These are phyloP conservation scores for Penicillium mononematosum DNA, from an alignment of 495 filamentous ascomycete genomes.

Conservation along the genomic window DNA sequence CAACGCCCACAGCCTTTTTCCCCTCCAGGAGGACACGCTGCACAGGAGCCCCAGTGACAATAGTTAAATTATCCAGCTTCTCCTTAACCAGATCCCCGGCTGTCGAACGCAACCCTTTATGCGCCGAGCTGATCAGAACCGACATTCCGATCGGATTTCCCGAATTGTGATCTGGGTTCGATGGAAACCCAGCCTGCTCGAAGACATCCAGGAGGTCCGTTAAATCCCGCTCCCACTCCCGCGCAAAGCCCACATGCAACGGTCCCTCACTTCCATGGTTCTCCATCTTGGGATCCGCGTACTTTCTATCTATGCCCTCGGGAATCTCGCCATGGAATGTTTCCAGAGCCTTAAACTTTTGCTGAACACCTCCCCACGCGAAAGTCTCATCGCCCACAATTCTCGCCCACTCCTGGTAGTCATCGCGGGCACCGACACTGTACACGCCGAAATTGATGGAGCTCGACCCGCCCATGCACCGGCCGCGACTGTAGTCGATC, in stretches of 20 bases:
- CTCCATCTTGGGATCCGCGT: slow-evolving; percentile 20
- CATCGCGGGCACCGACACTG: slow-evolving; percentile 51
- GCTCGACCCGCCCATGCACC: slow-evolving; percentile 56
- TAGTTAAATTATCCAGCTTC: slow-evolving; percentile 45
- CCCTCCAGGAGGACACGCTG: slow-evolving; percentile 50
- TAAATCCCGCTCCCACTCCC: slow-evolving; percentile 47
- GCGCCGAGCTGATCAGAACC: slow-evolving; percentile 44
- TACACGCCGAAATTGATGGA: slow-evolving; percentile 61
- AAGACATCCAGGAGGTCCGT: slow-evolving; percentile 37
- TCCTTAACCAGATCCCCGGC: slow-evolving; percentile 45
- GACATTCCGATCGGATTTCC: slow-evolving; percentile 57
- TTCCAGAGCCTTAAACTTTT: slow-evolving; percentile 49
- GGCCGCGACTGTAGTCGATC: slow-evolving; percentile 55
- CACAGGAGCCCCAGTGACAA: slow-evolving; percentile 46
- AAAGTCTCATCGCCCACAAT: slow-evolving; percentile 40
- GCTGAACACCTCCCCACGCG: slow-evolving; percentile 43
- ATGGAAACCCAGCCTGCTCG: slow-evolving; percentile 42
- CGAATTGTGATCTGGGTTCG: slow-evolving; percentile 54
- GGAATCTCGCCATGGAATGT: slow-evolving; percentile 48
- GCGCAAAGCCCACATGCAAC: slow-evolving; percentile 44
- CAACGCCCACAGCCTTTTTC: slow-evolving; percentile 49
- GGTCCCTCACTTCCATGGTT: slow-evolving; percentile 51
- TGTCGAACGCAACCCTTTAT: slow-evolving; percentile 48
- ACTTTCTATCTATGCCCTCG: slow-evolving; percentile 33
- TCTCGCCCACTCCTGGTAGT: slow-evolving; percentile 55